Evolutionary conservation across 1,284 basidiomycete species (phyloP).

Genomic region (Ganoderma boninense): DNA sequence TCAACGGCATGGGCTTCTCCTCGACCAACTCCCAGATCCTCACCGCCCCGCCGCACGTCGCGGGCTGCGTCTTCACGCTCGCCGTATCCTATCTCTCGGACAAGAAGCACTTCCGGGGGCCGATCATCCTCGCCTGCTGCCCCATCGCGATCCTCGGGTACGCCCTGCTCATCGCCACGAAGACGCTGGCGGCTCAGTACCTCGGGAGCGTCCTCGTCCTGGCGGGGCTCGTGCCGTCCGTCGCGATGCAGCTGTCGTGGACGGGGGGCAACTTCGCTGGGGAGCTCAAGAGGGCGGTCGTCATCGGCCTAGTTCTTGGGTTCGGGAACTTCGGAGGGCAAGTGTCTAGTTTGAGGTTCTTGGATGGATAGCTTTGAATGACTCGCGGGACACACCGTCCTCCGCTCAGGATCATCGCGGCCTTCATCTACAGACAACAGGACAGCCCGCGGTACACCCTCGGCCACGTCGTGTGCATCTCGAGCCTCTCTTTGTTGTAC

Average conservation of each 20-base stretch:
- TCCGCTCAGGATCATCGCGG: constrained; percentile 22
- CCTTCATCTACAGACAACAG: constrained; percentile 30
- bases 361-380: background rate
- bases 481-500: constrained; percentile 18
- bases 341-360: background rate
- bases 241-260: constrained; percentile 68
- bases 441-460: constrained; percentile 29
- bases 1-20: constrained; percentile 40
- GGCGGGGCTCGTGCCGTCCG: constrained; percentile 69
- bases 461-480: constrained; percentile 24
- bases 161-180: constrained; percentile 61
- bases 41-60: constrained; percentile 31
- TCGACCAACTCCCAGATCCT: constrained; percentile 37
- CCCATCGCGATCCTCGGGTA: constrained; percentile 68
- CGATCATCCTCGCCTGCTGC: constrained; percentile 64
- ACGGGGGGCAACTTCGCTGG: constrained; percentile 73
- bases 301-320: constrained; percentile 70
- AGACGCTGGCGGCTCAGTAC: constrained; percentile 60
- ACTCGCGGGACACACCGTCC: background rate
- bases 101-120: constrained; percentile 46
- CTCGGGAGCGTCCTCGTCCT: constrained; percentile 66
- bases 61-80: constrained; percentile 25
- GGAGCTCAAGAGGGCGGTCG: constrained; percentile 73
- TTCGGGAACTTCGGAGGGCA: constrained; percentile 67
- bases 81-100: constrained; percentile 16